Evolutionary conservation across 257 asterid genomes (phyloP), one percentile per base, ranked within the genome.

Genomic region (Solanum ahanhuiri): DNA sequence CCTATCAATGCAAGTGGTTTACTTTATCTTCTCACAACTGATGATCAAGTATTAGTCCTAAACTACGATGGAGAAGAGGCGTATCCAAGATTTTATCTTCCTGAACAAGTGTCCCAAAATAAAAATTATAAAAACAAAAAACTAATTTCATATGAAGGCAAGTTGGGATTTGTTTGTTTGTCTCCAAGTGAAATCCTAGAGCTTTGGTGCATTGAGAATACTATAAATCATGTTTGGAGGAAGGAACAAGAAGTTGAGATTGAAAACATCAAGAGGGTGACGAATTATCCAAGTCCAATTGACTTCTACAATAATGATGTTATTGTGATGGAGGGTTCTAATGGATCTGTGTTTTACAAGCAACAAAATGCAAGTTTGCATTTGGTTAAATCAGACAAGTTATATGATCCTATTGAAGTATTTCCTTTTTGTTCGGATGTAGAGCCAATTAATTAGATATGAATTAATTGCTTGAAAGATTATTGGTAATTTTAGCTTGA

Each of bases 371-470:
- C n/a, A n/a, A 81, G 79, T 14, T 67, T 77, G 20, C 35, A 22
- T 4, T 20, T 3, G 6, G 60, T 84, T 37, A 18, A 76, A 9
- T 4, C 84, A 28, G 18, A 34, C 15, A 23, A 12, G 5, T 8
- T 11, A 10, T 2, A 3, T 64, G 7, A 9, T 2, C 37, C 9
- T 67, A 1, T 4, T 7, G 87, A 88, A 2, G 8, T 82, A 82
- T 86, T 86, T 14, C 73, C 33, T 12, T 86, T 86, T 54, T 63
- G 81, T 8, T 88, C 84, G 15, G 87, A 88, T 86, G 31, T 83
- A 9, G 60, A 83, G 22, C 35, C 51, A 6, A 87, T 86, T 15
- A 22, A 8, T 22, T 8, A 12, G 70, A 25, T 54, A 43, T 41
- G 45, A 37, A 37, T 37, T 37, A 39, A 9, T 9, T 39, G 3